Evolutionary conservation across 1,139 yeast species (phyloP).

Genomic region (Kurtzmaniella quercitrusa): DNA sequence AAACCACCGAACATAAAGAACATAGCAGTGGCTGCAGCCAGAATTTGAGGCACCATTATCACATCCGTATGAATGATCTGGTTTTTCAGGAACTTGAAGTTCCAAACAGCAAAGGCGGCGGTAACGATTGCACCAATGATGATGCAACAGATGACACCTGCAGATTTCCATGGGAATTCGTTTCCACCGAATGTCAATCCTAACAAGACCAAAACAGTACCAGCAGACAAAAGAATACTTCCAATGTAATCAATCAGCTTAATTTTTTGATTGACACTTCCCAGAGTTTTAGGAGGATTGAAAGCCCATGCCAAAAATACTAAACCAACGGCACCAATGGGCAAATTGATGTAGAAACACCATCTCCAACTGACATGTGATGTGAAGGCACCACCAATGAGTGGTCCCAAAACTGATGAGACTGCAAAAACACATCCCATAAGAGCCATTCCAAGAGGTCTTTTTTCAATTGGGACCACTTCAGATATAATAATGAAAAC

Average conservation of each 20-base stretch:
- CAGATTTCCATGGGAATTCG: slow-evolving; percentile 11
- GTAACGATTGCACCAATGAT: slow-evolving; percentile 9
- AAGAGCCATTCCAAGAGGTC: slow-evolving; percentile 21
- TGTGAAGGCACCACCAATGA: slow-evolving; percentile 25
- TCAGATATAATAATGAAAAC: slow-evolving; percentile 27
- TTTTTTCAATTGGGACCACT: slow-evolving; percentile 24
- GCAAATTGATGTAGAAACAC: slow-evolving; percentile 29
- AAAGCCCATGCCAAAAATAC: slow-evolving; percentile 23
- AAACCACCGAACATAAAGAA: slow-evolving; percentile 21
- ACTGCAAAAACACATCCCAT: slow-evolving; percentile 19
- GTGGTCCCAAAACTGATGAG: slow-evolving; percentile 23
- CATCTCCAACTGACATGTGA: slow-evolving; percentile 17
- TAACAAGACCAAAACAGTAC: slow-evolving; percentile 41
- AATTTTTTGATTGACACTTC: slow-evolving; percentile 12
- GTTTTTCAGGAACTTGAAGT: slow-evolving; percentile 20
- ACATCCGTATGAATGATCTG: slow-evolving; percentile 28
- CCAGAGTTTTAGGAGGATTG: slow-evolving; percentile 29
- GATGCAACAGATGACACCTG: slow-evolving; percentile 12
- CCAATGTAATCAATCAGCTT: slow-evolving; percentile 46
- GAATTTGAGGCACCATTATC: slow-evolving; percentile 19
- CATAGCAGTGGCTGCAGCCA: slow-evolving; percentile 20
- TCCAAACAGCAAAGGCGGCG: slow-evolving; percentile 23
- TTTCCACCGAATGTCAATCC: slow-evolving; percentile 53
- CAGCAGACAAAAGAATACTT: slow-evolving; percentile 35
- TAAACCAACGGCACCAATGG: slow-evolving; percentile 33